phyloP scores from a whole-genome alignment of 345 rosid genomes.

The Salix viminalis region DNA sequence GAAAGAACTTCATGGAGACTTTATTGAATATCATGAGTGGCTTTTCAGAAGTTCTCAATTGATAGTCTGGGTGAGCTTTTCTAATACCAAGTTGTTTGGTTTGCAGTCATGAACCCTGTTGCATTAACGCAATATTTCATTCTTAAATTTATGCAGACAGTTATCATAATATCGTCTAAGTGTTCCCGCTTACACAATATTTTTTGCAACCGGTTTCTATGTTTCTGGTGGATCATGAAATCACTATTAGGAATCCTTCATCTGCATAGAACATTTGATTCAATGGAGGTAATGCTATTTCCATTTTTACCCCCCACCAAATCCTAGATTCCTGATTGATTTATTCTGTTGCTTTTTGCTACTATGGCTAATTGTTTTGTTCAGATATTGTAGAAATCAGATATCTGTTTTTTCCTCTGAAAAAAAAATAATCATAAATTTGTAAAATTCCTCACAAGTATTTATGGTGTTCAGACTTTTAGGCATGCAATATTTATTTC shows the following conservation, averaged over 20 bases:
- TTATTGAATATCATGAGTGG: conserved; percentile 41
- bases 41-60: conserved; percentile 49
- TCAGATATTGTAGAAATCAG: neutral
- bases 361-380: neutral
- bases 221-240: conserved; percentile 77
- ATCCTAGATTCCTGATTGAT: neutral
- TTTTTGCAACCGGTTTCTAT: conserved; percentile 39
- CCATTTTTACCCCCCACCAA: neutral
- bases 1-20: conserved; percentile 37
- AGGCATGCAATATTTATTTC: neutral
- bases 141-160: conserved; percentile 37
- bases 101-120: conserved; percentile 4
- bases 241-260: conserved; percentile 39
- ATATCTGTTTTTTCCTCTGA: neutral
- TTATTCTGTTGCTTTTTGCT: neutral
- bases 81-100: neutral
- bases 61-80: conserved; percentile 61
- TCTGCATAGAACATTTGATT: conserved; percentile 39
- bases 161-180: conserved; percentile 37
- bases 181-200: conserved; percentile 32
- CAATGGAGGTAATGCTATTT: conserved; percentile 31
- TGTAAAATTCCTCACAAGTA: neutral
- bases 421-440: neutral
- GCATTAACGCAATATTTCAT: neutral
- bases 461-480: neutral